Percentiles rank a stretch among this genome's conserved stretches.
Conservation (phyloP, 768 basidiomycete species). For the Mycena maculata region DNA sequence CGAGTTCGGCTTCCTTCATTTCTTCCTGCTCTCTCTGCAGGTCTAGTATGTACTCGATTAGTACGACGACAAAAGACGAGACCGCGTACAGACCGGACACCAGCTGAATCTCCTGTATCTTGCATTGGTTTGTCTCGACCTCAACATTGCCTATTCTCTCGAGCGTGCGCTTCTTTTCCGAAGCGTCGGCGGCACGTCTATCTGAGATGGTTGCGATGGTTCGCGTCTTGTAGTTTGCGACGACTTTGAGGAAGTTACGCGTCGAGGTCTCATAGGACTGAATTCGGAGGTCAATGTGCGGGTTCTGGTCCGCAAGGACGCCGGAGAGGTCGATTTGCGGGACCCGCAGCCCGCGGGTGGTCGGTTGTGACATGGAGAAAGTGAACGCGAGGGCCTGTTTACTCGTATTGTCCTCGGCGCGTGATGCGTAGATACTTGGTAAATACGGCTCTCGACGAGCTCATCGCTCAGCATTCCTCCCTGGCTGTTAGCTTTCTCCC, state of each 20-base stretch:
- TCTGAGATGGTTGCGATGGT: slow-evolving; percentile 78
- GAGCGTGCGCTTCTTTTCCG: slow-evolving; percentile 68
- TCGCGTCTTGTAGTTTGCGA: slow-evolving; percentile 77
- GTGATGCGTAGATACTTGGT: background rate
- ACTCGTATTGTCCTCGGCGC: background rate
- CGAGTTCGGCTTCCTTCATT: slow-evolving; percentile 73
- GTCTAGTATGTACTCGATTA: slow-evolving; percentile 49
- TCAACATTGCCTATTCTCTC: slow-evolving; percentile 76
- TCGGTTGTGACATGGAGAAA: background rate
- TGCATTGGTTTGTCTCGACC: slow-evolving; percentile 78
- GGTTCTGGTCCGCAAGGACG: slow-evolving; percentile 64
- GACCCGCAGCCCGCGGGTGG: slow-evolving; percentile 41
- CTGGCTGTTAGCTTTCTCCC: background rate
- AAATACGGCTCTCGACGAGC: background rate
- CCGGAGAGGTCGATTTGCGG: slow-evolving; percentile 73
- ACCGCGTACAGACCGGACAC: slow-evolving; percentile 67
- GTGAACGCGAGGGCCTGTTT: background rate
- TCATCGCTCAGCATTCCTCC: background rate
- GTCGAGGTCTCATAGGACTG: slow-evolving; percentile 74
- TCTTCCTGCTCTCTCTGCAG: slow-evolving; percentile 80
- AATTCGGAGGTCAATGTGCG: slow-evolving; percentile 73
- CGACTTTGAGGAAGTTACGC: slow-evolving; percentile 77
- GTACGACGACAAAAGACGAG: background rate
- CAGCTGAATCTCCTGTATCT: slow-evolving; percentile 82
- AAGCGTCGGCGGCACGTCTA: slow-evolving; percentile 68